A percentile compares a stretch with the other conserved stretches of the same genome.
These are phyloP conservation scores for Wallacemonas sp. DNA, from an alignment of 208 protist genomes.

Conservation along the genomic window DNA sequence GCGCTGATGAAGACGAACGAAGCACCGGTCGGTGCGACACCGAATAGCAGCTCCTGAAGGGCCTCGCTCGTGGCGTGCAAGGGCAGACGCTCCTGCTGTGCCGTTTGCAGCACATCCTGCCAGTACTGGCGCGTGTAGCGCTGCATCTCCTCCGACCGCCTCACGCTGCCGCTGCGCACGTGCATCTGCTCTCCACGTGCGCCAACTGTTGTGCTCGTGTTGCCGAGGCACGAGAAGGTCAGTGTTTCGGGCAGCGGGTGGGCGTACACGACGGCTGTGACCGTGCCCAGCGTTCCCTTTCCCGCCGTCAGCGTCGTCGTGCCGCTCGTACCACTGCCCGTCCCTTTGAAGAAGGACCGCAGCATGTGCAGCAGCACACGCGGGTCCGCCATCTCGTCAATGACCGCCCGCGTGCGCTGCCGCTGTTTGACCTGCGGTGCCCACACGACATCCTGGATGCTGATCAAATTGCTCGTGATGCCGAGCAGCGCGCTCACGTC, in stretches of 20 bases:
- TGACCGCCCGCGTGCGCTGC: background rate
- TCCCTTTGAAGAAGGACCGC: background rate
- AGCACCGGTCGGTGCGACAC: background rate
- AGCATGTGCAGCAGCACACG: background rate
- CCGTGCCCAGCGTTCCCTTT: background rate
- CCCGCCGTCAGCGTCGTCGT: background rate
- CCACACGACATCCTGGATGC: constrained; percentile 12
- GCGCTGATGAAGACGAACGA: background rate
- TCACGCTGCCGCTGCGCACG: too few species aligned
- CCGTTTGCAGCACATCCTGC: background rate
- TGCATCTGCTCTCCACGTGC: too few species aligned
- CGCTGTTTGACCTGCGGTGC: background rate
- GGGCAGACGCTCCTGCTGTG: background rate
- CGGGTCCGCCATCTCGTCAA: background rate
- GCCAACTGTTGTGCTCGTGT: too few species aligned
- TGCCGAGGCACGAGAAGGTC: background rate
- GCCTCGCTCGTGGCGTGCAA: background rate
- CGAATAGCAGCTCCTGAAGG: constrained; percentile 4
- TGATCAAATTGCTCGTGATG: constrained; percentile 16
- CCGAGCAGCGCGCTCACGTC: constrained; percentile 21
- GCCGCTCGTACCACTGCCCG: background rate
- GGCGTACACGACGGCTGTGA: constrained; percentile 1
- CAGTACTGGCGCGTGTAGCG: constrained; percentile 6
- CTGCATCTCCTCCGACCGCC: background rate
- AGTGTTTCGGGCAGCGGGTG: constrained; percentile 8